These are phyloP conservation scores for Aspergillus ochraceus DNA, from an alignment of 2,329 filamentous ascomycete genomes.

Conservation along the genomic window DNA sequence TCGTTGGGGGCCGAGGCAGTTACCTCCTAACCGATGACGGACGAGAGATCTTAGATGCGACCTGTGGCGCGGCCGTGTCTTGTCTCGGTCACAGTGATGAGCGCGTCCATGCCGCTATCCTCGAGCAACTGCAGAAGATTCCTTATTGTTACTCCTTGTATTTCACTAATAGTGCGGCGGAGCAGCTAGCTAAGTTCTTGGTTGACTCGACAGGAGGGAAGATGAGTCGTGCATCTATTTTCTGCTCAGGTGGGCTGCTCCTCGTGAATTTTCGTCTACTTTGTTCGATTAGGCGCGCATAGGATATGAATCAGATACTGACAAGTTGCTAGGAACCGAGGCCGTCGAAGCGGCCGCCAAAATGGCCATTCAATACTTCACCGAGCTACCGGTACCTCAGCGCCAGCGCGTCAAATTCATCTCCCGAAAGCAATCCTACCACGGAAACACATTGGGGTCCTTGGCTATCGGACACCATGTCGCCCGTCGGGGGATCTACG, in stretches of 20 bases:
- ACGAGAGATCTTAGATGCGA: constrained; percentile 46
- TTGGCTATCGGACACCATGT: constrained; percentile 43
- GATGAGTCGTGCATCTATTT: constrained; percentile 21
- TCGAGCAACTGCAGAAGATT: constrained; percentile 41
- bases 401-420: constrained; percentile 44
- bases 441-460: constrained; percentile 53
- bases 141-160: constrained; percentile 48
- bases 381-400: constrained; percentile 40
- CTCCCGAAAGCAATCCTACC: constrained; percentile 48
- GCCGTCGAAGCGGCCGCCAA: constrained; percentile 53
- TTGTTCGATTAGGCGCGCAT: neutral
- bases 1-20: constrained; percentile 37
- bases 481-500: constrained; percentile 34
- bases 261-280: too few relatives aligned
- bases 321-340: constrained; percentile 25
- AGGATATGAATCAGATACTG: neutral
- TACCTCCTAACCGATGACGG: constrained; percentile 45
- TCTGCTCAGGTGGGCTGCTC: constrained; percentile 18
- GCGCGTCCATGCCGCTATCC: constrained; percentile 44
- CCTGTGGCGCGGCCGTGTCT: constrained; percentile 49
- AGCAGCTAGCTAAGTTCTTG: constrained; percentile 41
- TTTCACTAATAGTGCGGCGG: constrained; percentile 43
- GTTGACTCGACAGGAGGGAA: constrained; percentile 28
- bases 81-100: constrained; percentile 49
- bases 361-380: constrained; percentile 50